A percentile compares a stretch with the other conserved stretches of the same genome.
phyloP scores from a whole-genome alignment of 768 basidiomycete species.

The Phylloporus sp. region DNA sequence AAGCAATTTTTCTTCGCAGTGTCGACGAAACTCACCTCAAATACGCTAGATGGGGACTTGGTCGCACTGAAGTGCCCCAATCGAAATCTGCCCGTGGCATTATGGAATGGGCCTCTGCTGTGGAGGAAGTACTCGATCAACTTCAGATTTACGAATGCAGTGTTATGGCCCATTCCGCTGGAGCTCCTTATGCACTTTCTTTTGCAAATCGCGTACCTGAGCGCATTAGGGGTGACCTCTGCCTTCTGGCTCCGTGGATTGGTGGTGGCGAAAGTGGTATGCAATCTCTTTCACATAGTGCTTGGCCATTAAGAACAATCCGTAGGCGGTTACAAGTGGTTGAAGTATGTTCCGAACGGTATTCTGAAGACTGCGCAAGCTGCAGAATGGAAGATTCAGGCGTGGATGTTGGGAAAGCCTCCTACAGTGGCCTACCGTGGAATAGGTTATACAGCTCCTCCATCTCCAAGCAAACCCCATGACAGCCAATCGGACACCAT shows the following conservation, averaged over 20 bases:
- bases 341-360: slow-evolving; percentile 92
- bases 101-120: slow-evolving; percentile 85
- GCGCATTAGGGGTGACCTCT: slow-evolving; percentile 79
- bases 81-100: slow-evolving; percentile 72
- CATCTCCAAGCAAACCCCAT: slow-evolving; percentile 32
- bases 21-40: slow-evolving; percentile 11
- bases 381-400: slow-evolving; percentile 95
- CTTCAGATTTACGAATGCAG: slow-evolving; percentile 77
- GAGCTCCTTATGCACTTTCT: slow-evolving; percentile 90
- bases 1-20: slow-evolving; percentile 16
- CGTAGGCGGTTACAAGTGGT: slow-evolving; percentile 86
- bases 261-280: slow-evolving; percentile 84
- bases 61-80: slow-evolving; percentile 69
- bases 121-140: slow-evolving; percentile 85
- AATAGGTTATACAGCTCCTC: slow-evolving; percentile 69
- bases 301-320: slow-evolving; percentile 11
- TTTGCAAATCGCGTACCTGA: slow-evolving; percentile 73
- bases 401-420: slow-evolving; percentile 96
- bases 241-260: slow-evolving; percentile 94
- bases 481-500: slow-evolving; percentile 16
- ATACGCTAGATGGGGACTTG: slow-evolving; percentile 78
- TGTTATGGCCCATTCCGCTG: slow-evolving; percentile 93
- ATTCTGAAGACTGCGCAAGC: slow-evolving; percentile 93
- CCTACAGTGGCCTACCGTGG: slow-evolving; percentile 81
- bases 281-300: slow-evolving; percentile 25